Conservation (phyloP, 805 yeast genomes). For the Torulaspora maleeae region DNA sequence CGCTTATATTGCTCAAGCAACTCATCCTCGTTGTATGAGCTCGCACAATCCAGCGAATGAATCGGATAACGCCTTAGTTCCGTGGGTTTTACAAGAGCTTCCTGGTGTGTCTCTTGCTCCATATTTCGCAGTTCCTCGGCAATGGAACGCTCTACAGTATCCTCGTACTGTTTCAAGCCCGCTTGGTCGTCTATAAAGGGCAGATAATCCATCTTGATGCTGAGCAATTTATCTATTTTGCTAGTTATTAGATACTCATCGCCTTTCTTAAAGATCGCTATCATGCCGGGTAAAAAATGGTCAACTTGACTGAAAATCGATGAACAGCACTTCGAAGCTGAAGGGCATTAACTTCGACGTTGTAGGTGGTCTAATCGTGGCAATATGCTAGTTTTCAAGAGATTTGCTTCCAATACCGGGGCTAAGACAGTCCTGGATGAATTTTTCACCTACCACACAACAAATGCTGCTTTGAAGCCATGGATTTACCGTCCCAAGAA, state of each 20-base stretch:
- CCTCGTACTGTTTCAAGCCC: not conserved
- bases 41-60: constrained; percentile 2
- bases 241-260: too few relatives aligned
- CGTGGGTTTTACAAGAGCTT: constrained; percentile 2
- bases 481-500: constrained; percentile 41
- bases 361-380: not conserved
- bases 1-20: constrained; percentile 7
- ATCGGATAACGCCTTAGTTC: not conserved
- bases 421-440: constrained; percentile 31
- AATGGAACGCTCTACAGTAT: constrained; percentile 12
- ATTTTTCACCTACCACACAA: constrained; percentile 35
- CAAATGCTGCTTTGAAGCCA: constrained; percentile 35
- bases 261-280: not conserved
- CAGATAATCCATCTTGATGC: constrained; percentile 17
- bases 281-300: constrained; percentile 1
- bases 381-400: constrained; percentile 14
- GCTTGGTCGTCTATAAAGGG: constrained; percentile 13
- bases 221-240: not conserved
- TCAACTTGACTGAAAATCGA: constrained; percentile 1
- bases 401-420: constrained; percentile 18
- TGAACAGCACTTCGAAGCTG: not conserved
- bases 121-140: constrained; percentile 24
- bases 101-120: constrained; percentile 26
- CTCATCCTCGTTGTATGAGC: constrained; percentile 9
- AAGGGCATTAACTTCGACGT: not conserved